A percentile compares a stretch with the other conserved stretches of the same genome.
Conservation (phyloP, 768 basidiomycete species). For the Agaricus sinodeliciosus region DNA sequence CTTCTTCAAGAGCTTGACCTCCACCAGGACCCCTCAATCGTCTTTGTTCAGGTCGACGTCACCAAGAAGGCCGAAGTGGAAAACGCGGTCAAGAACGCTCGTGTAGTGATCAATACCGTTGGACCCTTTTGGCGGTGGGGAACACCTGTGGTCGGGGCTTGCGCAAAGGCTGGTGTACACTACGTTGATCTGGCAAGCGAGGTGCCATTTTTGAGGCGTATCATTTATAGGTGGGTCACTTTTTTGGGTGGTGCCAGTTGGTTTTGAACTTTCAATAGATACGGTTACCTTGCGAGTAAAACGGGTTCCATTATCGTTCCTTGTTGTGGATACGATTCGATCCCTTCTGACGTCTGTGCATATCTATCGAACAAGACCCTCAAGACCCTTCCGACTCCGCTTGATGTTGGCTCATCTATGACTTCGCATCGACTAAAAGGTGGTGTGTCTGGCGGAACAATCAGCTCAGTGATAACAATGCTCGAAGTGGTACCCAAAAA, state of each 20-base stretch:
- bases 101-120: conserved; percentile 71
- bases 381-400: conserved; percentile 30
- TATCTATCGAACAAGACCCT: conserved; percentile 68
- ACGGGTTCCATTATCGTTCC: conserved; percentile 74
- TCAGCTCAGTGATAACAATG: conserved; percentile 31
- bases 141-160: conserved; percentile 67
- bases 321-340: conserved; percentile 69
- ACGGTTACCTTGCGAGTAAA: conserved; percentile 65
- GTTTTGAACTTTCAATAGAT: conserved; percentile 31
- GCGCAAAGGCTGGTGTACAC: conserved; percentile 66
- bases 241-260: neutral
- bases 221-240: conserved; percentile 47
- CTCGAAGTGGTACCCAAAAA: conserved; percentile 33
- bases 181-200: conserved; percentile 87
- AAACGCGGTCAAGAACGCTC: conserved; percentile 44
- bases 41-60: conserved; percentile 53
- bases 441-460: conserved; percentile 60
- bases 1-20: conserved; percentile 43
- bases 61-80: conserved; percentile 47
- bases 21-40: conserved; percentile 29
- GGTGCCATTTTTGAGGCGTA: conserved; percentile 53
- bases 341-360: conserved; percentile 67
- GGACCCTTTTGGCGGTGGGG: conserved; percentile 74
- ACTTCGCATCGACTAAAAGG: conserved; percentile 43
- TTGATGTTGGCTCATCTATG: conserved; percentile 45